phyloP scores from a whole-genome alignment of 2,329 filamentous ascomycete species.

The Phoma sp. region DNA sequence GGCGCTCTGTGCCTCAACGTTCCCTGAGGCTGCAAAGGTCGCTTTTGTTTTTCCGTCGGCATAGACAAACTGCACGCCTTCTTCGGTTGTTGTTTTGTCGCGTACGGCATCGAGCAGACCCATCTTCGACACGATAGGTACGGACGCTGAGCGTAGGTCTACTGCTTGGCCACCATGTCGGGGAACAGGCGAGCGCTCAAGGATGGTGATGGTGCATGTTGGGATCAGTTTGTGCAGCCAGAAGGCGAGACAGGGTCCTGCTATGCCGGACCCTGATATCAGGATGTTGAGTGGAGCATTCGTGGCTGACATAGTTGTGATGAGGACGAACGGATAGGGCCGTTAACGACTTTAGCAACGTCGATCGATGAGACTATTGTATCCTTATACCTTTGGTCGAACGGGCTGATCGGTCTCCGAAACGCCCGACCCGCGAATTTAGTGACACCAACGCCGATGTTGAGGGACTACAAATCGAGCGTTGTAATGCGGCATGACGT shows the following conservation, averaged over 20 bases:
- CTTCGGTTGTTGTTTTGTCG: conserved; percentile 53
- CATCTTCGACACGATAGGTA: conserved; percentile 60
- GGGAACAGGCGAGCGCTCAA: conserved; percentile 52
- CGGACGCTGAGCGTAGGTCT: conserved; percentile 60
- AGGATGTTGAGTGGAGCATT: conserved; percentile 28
- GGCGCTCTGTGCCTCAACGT: conserved; percentile 47
- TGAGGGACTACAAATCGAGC: too few species aligned
- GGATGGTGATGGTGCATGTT: conserved; percentile 45
- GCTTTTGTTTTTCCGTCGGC: conserved; percentile 30
- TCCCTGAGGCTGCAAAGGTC: conserved; percentile 44
- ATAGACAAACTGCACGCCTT: conserved; percentile 54
- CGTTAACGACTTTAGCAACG: too few species aligned
- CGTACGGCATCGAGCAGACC: conserved; percentile 55
- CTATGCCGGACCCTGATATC: conserved; percentile 41
- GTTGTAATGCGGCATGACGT: not conserved
- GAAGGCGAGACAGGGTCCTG: conserved; percentile 54
- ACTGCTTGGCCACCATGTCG: conserved; percentile 60
- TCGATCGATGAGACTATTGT: too few species aligned
- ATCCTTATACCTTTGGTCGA: too few species aligned
- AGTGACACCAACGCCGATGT: too few species aligned
- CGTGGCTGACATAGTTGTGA: not conserved
- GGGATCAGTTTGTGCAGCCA: conserved; percentile 54
- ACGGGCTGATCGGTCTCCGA: not conserved
- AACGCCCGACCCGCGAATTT: not conserved
- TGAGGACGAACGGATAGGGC: not conserved